Base-by-base conservation (phyloP, 2,329 filamentous ascomycete genomes). In the Lizonia empirigonia region DNA sequence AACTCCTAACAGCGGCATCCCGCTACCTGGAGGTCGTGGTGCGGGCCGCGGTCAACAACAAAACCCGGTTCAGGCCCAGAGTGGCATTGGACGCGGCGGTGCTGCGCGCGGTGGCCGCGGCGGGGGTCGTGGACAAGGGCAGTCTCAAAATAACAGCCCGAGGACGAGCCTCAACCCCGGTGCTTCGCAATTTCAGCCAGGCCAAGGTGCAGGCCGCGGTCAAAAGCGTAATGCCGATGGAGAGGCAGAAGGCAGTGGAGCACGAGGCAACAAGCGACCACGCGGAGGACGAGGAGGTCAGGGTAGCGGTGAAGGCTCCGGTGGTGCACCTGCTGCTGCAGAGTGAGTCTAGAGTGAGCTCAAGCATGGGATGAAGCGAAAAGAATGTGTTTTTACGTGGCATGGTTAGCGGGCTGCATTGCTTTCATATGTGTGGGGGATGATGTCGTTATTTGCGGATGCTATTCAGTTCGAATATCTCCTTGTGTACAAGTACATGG, bases 151-250 rank as follows among this genome's bases (percentile, higher is more conserved):
- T 15, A 60, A 55, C 40, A 64, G 60, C 12, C 63, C 66, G 0
- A 58, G 64, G 2, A 56, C 59, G 5, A 62, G 58, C 3, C 57
- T 76, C 54, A 76, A 74, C 34, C 66, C 72, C 1, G 62, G 59
- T 15, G 74, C 74, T 1, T 52, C 50, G 39, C 62, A 67, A 5
- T 76, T 75, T 38, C 56, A 64, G n/a, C 73, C 73, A 18, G 65
- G 58, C 26, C 59, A 49, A 16, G 56, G 59, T 18, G 59, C 48
- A 35, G 67, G 65, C 7, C 58, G 67, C 5, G 70, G 66, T 1
- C 66, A 72, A 58, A 73, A 73, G 59, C 63, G 71, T 7, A 60
- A 62, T 5, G 57, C 64, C 16, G 69, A 72, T 24, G 68, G 67
- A 30, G 69, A 69, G 16, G 63, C 57, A 7, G 67, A 65, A 0